Base-by-base conservation (phyloP, 345 rosid genomes). In the Euphorbia peplus region DNA sequence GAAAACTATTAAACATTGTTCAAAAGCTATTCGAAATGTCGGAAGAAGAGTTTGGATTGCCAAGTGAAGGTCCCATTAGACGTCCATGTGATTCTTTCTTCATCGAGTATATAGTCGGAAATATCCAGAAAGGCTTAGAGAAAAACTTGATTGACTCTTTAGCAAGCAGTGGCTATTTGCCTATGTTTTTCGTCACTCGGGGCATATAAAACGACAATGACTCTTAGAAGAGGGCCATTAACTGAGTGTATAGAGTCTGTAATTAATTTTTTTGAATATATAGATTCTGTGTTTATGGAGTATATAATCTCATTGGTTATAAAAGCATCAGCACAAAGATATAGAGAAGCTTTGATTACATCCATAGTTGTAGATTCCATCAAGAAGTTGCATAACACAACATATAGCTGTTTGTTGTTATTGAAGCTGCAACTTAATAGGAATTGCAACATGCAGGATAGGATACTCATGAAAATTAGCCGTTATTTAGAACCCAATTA, bases 21-120 rank as follows among this genome's bases (percentile, higher is more conserved):
- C 24, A 14, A 62, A 28, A 61, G 62, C 52, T 73, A 1, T 28
- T 73, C 15, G 53, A 13, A 37, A 8, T 73, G 37, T 12, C 72
- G 2, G 63, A 61, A 60, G 72, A 67, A 26, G 76, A 60, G 16
- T 73, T 28, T 22, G 64, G 72, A 19, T 11, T 73, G 4, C 60
- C 44, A 37, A 61, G 56, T 8, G 12, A 51, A 12, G 54, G 44
- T 13, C 72, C 68, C 4, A 60, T 67, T 3, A 62, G 32, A 21
- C 15, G 60, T 11, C 68, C 68, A 1, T 67, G 61, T 21, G 50
- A 61, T 37, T 35, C 64, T 15, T 2, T 35, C 28, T 35, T 60
- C 3, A n/a, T 35, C 5, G 22, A 50, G 8, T 52, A 60, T 25
- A 18, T 70, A 11, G 14, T 58, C 8, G 7, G 16, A 4, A 15